phyloP scores from a whole-genome alignment of 1,139 yeast genomes.

The Kurtzmaniella quercitrusa region DNA sequence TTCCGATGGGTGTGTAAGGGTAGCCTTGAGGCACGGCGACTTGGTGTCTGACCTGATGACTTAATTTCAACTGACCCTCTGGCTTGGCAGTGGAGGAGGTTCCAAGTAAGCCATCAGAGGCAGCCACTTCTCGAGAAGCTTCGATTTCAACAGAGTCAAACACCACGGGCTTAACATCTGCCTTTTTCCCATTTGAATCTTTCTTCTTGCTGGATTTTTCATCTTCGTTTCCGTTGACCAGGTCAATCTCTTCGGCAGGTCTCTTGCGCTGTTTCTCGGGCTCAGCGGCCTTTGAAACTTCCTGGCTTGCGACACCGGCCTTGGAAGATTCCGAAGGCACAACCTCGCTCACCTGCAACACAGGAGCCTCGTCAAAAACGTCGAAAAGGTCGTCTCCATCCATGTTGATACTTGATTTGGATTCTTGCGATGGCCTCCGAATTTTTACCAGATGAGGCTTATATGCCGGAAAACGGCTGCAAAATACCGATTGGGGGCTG shows the following conservation, averaged over 20 bases:
- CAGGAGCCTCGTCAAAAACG: conserved; percentile 60
- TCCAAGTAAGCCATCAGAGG: conserved; percentile 64
- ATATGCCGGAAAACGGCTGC: neutral
- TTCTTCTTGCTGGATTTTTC: conserved; percentile 11
- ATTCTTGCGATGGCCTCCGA: neutral
- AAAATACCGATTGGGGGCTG: neutral
- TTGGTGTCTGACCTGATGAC: conserved; percentile 95
- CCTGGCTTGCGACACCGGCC: conserved; percentile 1
- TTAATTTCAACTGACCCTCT: conserved; percentile 61
- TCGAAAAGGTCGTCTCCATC: conserved; percentile 59
- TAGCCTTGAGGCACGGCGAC: conserved; percentile 93
- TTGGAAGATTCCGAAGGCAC: conserved; percentile 9
- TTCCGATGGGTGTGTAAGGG: conserved; percentile 82
- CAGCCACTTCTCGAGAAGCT: conserved; percentile 82
- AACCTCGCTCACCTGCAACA: conserved; percentile 18
- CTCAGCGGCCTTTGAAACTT: conserved; percentile 5
- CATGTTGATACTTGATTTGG: conserved; percentile 13
- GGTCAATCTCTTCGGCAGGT: conserved; percentile 3
- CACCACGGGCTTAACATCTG: conserved; percentile 59
- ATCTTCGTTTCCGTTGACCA: conserved; percentile 2
- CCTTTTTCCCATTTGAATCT: conserved; percentile 16
- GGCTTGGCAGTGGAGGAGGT: conserved; percentile 26
- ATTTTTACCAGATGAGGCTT: neutral
- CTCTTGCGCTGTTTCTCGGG: conserved; percentile 6
- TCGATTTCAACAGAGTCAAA: conserved; percentile 89